Base-by-base conservation (phyloP, 139 green algal species). In the Chlorella ohadii region DNA sequence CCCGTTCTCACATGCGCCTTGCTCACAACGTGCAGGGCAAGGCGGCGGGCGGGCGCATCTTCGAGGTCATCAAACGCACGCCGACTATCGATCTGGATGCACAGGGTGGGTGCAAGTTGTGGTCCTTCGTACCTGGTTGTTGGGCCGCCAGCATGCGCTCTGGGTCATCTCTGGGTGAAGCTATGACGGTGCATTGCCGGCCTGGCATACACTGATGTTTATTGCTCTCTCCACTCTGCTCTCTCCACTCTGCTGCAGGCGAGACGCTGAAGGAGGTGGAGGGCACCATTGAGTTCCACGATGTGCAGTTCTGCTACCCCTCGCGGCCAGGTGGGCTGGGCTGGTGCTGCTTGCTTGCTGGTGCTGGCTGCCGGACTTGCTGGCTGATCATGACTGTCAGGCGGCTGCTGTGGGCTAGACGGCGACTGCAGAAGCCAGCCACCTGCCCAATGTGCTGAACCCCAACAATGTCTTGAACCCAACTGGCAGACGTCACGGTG, bases 281-380 rank as follows among this genome's bases (percentile, higher is more conserved):
- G 34, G 94, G 94, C 1, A 28, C 79, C 22, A 78, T 98, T n/a
- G 85, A 91, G 72, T 83, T 98, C 59, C 67, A 73, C 4, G 68
- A 91, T 56, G 93, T 98, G 41, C 25, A 51, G 16, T 98, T 98
- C 61, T 57, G 85, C 55, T 98, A 99, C 91, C 96, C 96, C 6
- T 81, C 91, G 0, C 68, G 80, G 47, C 68, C 80, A 33, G 79
- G 79, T 78, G 34, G 36, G 79, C 44, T 36, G 0, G 44, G 23
- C 63, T 68, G 12, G n/a, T 15, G 28, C 27, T 6, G n/a, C 7
- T 15, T 33, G 59, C 59, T 66, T 6, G 59, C 12, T 33, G 5
- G n/a, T n/a, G n/a, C n/a, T n/a, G n/a, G n/a, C n/a, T n/a, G n/a
- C n/a, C n/a, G n/a, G n/a, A n/a, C n/a, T n/a, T 51, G 34, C 36